Evolutionary conservation across 306 rosid genomes (phyloP), one percentile per base, ranked within the genome.

Genomic region (Castanea crenata): DNA sequence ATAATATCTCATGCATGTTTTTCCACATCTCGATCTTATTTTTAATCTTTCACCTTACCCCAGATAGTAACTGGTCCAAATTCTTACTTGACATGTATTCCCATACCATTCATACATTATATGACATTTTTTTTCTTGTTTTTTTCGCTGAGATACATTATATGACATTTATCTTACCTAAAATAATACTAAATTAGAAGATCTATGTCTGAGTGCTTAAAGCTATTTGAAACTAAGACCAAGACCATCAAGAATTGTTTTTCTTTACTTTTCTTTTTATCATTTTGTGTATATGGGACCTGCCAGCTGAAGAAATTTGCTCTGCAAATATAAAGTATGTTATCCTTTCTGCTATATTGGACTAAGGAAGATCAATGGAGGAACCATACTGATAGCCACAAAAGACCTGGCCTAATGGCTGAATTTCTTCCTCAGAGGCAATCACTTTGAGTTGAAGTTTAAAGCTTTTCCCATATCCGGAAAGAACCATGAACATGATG

Each of bases 1-100:
- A 29, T 63, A 12, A 63, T 35, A 63, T 35, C 41, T 21, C 72
- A 67, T 67, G 71, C 71, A 16, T 32, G 49, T 67, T 32, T 32
- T 34, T 67, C 71, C 71, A 34, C 49, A 32, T 67, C 72, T 8
- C 16, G 51, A 68, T 35, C 52, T 68, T 64, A 1, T 35, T 18
- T 68, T 46, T 35, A 34, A 35, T 68, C 72, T 35, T 68, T 35
- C 72, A 68, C 72, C 67, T 35, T 68, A 35, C 72, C 52, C 52
- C 72, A 68, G 52, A 68, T 35, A 35, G 10, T 16, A 68, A 68
- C 72, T 19, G 72, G 52, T 35, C 16, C 23, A 31, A 32, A 18
- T 31, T 64, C 70, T 64, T 64, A 31, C 70, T 29, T 31, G 31
- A 31, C 46, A 31, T 61, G 68, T 35, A 1, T 19, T 11, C 29